Conservation (phyloP, 73 alveolate genomes). For the Loxodes magnus region DNA sequence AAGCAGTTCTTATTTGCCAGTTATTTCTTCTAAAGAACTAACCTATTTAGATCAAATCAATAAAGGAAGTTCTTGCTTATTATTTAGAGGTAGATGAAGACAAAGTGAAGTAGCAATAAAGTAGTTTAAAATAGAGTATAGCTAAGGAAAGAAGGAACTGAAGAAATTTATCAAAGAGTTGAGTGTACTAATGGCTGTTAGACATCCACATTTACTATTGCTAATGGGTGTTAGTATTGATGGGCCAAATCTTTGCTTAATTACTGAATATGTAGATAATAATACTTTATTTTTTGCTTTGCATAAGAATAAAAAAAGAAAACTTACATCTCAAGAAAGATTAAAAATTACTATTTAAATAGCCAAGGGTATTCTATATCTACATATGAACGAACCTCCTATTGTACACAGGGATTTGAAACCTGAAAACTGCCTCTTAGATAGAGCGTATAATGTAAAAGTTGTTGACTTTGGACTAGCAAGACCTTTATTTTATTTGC, state of each 20-base stretch:
- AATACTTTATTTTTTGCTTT: slow-evolving; percentile 73
- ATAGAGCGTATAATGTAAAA: background rate
- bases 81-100: slow-evolving; percentile 80
- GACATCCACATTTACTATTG: slow-evolving; percentile 87
- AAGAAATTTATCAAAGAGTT: slow-evolving; percentile 80
- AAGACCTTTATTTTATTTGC: background rate
- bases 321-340: slow-evolving; percentile 57
- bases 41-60: background rate
- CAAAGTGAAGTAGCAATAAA: slow-evolving; percentile 83
- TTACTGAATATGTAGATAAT: slow-evolving; percentile 70
- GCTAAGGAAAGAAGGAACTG: slow-evolving; percentile 54
- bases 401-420: slow-evolving; percentile 87
- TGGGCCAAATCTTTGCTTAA: slow-evolving; percentile 75
- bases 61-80: slow-evolving; percentile 79
- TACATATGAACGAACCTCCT: slow-evolving; percentile 79
- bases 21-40: background rate
- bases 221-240: slow-evolving; percentile 80
- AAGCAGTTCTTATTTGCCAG: background rate
- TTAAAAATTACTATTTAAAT: slow-evolving; percentile 76
- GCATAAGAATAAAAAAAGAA: slow-evolving; percentile 43
- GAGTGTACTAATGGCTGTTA: slow-evolving; percentile 69
- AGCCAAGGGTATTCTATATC: slow-evolving; percentile 76
- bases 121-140: slow-evolving; percentile 70
- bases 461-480: slow-evolving; percentile 7
- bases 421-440: slow-evolving; percentile 66